phyloP scores from a whole-genome alignment of 2,329 filamentous ascomycete genomes.

The Penicillium sp. region DNA sequence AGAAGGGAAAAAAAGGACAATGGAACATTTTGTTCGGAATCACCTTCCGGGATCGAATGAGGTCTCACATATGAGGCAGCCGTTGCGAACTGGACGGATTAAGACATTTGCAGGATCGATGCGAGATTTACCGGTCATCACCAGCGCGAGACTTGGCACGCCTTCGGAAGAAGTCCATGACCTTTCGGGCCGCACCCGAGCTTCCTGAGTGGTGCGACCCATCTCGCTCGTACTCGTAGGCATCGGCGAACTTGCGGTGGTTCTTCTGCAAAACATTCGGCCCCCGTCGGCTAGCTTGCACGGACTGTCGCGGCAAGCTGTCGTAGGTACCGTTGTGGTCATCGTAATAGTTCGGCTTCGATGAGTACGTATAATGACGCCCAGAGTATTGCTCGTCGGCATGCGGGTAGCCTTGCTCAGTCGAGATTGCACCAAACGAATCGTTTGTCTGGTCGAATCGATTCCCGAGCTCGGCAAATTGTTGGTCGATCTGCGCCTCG shows the following conservation, averaged over 20 bases:
- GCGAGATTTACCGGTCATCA: conserved; percentile 34
- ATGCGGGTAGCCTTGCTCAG: conserved; percentile 31
- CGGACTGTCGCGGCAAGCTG: conserved; percentile 39
- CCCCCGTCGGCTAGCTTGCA: conserved; percentile 41
- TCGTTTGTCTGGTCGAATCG: conserved; percentile 30
- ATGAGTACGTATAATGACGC: conserved; percentile 30
- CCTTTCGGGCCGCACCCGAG: conserved; percentile 78
- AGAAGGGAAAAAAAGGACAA: conserved; percentile 10
- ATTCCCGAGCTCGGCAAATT: conserved; percentile 39
- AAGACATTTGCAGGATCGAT: not conserved
- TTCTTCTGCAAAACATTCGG: conserved; percentile 70
- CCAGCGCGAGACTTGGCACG: conserved; percentile 67
- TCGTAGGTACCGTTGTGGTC: conserved; percentile 43
- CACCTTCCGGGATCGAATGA: conserved; percentile 13
- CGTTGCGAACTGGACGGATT: too few relatives aligned
- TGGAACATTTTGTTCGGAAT: conserved; percentile 10
- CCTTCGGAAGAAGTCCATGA: conserved; percentile 97
- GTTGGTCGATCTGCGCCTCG: conserved; percentile 39
- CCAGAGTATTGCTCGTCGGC: conserved; percentile 30
- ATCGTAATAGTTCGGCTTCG: conserved; percentile 44
- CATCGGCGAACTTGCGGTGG: conserved; percentile 79
- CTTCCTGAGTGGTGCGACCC: conserved; percentile 68
- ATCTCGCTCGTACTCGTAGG: conserved; percentile 67
- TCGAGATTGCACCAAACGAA: conserved; percentile 26
- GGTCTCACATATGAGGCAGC: too few relatives aligned